phyloP scores from a whole-genome alignment of 2,329 filamentous ascomycete genomes.

The Colletotrichum sublineola region DNA sequence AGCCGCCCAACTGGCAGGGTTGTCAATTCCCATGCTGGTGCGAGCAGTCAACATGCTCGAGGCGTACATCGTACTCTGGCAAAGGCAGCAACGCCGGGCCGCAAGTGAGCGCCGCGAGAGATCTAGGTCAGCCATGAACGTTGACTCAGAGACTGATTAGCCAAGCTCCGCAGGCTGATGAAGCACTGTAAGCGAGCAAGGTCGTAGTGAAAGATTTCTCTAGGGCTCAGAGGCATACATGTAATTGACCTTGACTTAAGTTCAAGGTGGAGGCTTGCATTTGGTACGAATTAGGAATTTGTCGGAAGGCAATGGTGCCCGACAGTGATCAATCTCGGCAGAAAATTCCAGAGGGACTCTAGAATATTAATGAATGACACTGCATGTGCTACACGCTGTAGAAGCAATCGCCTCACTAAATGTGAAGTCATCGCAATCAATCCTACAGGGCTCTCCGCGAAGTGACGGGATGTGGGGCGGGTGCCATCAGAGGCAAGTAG shows the following conservation, averaged over 20 bases:
- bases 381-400: neutral
- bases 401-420: neutral
- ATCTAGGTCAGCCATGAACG: constrained; percentile 2
- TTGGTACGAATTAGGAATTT: neutral
- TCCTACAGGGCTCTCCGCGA: constrained; percentile 12
- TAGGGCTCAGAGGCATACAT: neutral
- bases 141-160: constrained; percentile 20
- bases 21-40: constrained; percentile 52
- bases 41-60: constrained; percentile 57
- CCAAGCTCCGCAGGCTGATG: neutral
- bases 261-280: neutral
- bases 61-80: constrained; percentile 52
- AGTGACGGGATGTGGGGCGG: constrained; percentile 4
- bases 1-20: constrained; percentile 50
- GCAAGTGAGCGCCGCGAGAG: constrained; percentile 29
- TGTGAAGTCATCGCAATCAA: constrained; percentile 1
- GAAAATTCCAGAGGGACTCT: no score
- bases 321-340: neutral
- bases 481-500: neutral
- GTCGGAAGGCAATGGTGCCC: neutral
- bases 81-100: constrained; percentile 43
- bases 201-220: neutral
- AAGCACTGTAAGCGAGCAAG: neutral
- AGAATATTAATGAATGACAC: neutral
- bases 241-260: neutral